Conservation (phyloP, 345 rosid species). For the Laguncularia racemosa region DNA sequence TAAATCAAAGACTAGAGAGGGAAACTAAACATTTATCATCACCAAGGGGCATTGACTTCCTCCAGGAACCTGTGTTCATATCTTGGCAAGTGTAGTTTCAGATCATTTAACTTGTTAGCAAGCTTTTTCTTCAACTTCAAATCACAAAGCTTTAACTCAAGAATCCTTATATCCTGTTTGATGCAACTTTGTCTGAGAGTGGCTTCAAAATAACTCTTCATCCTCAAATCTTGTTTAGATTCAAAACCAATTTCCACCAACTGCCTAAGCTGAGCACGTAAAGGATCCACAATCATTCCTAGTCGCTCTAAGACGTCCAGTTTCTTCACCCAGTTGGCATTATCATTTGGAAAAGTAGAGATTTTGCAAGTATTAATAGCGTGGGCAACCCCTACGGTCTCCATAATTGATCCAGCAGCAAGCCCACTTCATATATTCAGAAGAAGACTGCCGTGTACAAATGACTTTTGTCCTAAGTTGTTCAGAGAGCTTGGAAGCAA, state of each 20-base stretch:
- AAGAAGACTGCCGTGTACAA: background rate
- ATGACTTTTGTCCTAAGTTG: background rate
- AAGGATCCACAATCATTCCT: slow-evolving; percentile 33
- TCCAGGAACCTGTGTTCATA: no score
- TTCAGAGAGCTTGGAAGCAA: no score
- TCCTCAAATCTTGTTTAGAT: slow-evolving; percentile 9
- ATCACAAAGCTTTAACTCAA: slow-evolving; percentile 18
- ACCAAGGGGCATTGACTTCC: no score
- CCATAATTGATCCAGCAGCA: slow-evolving; percentile 1
- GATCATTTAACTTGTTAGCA: background rate
- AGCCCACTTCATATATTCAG: no score
- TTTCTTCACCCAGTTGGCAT: slow-evolving; percentile 25
- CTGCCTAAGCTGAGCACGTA: slow-evolving; percentile 16
- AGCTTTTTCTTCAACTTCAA: slow-evolving; percentile 9
- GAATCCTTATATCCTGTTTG: slow-evolving; percentile 10
- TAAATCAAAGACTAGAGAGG: no score
- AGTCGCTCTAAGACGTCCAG: slow-evolving; percentile 19
- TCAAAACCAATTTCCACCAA: slow-evolving; percentile 14
- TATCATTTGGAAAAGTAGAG: slow-evolving; percentile 10
- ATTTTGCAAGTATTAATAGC: slow-evolving; percentile 34
- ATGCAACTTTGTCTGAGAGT: slow-evolving; percentile 9
- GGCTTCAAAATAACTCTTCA: slow-evolving; percentile 5
- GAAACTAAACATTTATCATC: no score
- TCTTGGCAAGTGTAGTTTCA: no score
- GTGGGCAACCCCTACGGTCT: slow-evolving; percentile 26